A percentile compares a stretch with the other conserved stretches of the same genome.
phyloP scores from a whole-genome alignment of 371 early-diverging fungal genomes.

The Neoconidiobolus thromboides region DNA sequence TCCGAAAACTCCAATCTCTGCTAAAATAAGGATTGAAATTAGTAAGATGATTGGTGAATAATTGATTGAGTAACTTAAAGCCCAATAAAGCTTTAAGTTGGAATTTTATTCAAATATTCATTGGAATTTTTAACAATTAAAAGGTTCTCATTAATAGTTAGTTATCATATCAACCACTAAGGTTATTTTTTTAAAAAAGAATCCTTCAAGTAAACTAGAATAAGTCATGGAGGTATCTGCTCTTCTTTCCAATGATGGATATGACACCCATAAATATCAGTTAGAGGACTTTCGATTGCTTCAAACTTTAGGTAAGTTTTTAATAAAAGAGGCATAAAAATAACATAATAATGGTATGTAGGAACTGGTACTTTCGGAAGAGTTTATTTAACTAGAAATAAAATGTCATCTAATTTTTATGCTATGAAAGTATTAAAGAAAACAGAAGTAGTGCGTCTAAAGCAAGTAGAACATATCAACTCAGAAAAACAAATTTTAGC shows the following conservation, averaged over 20 bases:
- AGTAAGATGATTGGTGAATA: no score
- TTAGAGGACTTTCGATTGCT: conserved; percentile 1
- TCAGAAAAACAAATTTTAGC: conserved; percentile 87
- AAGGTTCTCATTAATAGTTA: no score
- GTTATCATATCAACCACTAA: no score
- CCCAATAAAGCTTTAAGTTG: no score
- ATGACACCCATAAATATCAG: conserved; percentile 11
- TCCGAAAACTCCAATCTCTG: no score
- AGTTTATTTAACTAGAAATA: conserved; percentile 60
- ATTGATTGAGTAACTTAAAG: no score
- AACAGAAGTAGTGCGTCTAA: conserved; percentile 70
- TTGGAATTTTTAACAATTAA: no score
- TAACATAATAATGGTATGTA: conserved; percentile 16
- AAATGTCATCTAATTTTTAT: conserved; percentile 46
- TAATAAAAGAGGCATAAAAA: not conserved
- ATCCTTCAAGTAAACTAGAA: no score
- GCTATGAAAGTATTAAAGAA: conserved; percentile 93
- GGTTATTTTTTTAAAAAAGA: no score
- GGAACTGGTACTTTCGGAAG: conserved; percentile 89
- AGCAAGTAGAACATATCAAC: conserved; percentile 92
- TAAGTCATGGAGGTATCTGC: not conserved
- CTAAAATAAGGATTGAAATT: no score
- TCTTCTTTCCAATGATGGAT: conserved; percentile 19
- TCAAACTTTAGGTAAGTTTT: conserved; percentile 6
- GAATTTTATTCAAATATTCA: no score